Evolutionary conservation across 768 basidiomycete genomes (phyloP).

Genomic region (Psilocybe sp.): DNA sequence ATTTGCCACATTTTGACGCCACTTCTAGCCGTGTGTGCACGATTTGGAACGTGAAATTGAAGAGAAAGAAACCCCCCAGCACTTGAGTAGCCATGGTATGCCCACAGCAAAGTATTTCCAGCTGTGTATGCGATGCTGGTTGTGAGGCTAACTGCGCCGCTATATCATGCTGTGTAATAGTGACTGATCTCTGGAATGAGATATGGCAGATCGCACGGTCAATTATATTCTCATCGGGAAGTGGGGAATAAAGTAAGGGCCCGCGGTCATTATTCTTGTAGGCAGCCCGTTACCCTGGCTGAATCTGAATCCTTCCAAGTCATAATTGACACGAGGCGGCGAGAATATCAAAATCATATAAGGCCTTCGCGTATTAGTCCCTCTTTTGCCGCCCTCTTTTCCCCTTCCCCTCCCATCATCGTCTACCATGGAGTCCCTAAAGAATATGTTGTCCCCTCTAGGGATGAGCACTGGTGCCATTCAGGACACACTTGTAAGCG

Average conservation of each 20-base stretch:
- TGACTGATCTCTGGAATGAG: conserved; percentile 13
- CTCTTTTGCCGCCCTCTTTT: conserved; percentile 25
- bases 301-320: conserved; percentile 20
- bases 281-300: conserved; percentile 30
- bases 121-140: not conserved
- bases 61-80: not conserved
- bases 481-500: conserved; percentile 72
- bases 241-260: conserved; percentile 13
- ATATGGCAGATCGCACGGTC: conserved; percentile 18
- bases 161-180: conserved; percentile 6
- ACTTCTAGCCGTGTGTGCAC: conserved; percentile 7
- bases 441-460: conserved; percentile 68
- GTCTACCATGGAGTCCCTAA: conserved; percentile 63
- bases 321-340: conserved; percentile 42
- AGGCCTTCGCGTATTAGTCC: conserved; percentile 36
- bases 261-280: conserved; percentile 25
- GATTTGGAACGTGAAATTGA: conserved; percentile 3
- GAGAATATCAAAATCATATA: conserved; percentile 37
- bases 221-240: conserved; percentile 19
- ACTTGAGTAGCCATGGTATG: not conserved
- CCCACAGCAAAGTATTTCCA: not conserved
- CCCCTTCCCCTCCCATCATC: conserved; percentile 28
- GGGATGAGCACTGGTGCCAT: conserved; percentile 66
- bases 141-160: too few species aligned
- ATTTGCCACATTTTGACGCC: conserved; percentile 13